Percentiles rank a stretch among this genome's conserved stretches.
Evolutionary conservation across 257 asterid species (phyloP).

Genomic region (Gentiana macrophylla): DNA sequence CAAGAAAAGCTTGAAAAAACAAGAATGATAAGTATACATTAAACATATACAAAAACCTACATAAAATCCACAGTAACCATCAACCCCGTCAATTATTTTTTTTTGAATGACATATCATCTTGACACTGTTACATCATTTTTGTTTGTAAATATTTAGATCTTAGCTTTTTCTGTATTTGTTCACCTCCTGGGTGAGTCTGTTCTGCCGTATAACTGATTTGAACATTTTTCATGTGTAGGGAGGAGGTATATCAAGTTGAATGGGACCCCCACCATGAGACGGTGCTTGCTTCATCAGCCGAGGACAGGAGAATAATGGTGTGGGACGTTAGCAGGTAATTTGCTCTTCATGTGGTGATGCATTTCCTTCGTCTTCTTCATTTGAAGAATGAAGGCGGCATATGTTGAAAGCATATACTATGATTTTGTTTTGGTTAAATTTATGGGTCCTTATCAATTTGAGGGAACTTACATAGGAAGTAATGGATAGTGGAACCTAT

Average conservation of each 20-base stretch:
- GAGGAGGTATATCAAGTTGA: conserved; percentile 98
- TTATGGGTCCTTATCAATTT: not conserved
- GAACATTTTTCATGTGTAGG: conserved; percentile 25
- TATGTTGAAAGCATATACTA: not conserved
- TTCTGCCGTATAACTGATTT: not conserved
- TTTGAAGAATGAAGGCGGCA: no score
- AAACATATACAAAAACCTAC: no score
- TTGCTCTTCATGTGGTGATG: no score
- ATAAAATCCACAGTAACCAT: no score
- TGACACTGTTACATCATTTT: not conserved
- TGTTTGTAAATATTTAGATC: no score
- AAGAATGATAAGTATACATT: no score
- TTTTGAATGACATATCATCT: not conserved
- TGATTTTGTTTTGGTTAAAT: not conserved
- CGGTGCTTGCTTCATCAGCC: conserved; percentile 81
- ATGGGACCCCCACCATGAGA: conserved; percentile 98
- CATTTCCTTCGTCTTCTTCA: no score
- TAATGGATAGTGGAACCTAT: not conserved
- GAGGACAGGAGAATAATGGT: conserved; percentile 91
- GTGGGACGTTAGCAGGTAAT: conserved; percentile 92
- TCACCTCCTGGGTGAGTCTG: not conserved
- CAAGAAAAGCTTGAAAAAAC: no score
- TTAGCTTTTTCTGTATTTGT: no score
- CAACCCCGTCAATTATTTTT: no score
- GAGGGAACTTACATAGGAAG: not conserved